A percentile compares a stretch with the other conserved stretches of the same genome.
These are phyloP conservation scores for Arabis alpina DNA, from an alignment of 345 rosid species.

Conservation along the genomic window DNA sequence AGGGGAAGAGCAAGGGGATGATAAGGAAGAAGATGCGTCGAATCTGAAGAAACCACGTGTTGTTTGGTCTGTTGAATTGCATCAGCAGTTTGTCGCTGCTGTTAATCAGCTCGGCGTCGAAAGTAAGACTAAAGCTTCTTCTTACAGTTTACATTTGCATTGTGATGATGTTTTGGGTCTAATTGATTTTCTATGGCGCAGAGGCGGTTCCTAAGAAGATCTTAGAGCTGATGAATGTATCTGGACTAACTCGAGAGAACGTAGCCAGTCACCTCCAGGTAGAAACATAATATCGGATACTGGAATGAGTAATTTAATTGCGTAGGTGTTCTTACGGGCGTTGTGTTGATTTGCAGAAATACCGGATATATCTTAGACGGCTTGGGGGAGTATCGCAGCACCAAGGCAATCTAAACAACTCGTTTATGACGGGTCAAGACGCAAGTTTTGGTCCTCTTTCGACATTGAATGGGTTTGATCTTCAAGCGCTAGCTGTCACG, in stretches of 20 bases:
- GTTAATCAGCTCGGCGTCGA: conserved; percentile 86
- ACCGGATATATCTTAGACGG: conserved; percentile 93
- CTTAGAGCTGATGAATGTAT: conserved; percentile 91
- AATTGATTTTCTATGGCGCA: conserved; percentile 32
- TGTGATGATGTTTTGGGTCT: conserved; percentile 2
- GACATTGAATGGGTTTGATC: conserved; percentile 70
- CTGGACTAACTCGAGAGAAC: conserved; percentile 88
- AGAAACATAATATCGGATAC: conserved; percentile 13
- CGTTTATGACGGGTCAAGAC: conserved; percentile 75
- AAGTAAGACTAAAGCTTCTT: conserved; percentile 55
- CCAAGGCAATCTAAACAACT: conserved; percentile 54
- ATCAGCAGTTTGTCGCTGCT: conserved; percentile 87
- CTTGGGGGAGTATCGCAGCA: conserved; percentile 88
- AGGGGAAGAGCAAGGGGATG: conserved; percentile 60
- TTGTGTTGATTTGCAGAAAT: conserved; percentile 62
- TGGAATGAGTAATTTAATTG: neutral
- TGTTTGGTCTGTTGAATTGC: conserved; percentile 93
- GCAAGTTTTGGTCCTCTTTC: conserved; percentile 67
- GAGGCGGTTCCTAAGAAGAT: conserved; percentile 96
- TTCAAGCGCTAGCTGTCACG: conserved; percentile 78
- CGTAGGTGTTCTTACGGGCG: conserved; percentile 3
- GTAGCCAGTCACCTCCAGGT: conserved; percentile 98
- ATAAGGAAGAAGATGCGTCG: conserved; percentile 80
- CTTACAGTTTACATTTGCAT: neutral
- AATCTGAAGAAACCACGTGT: conserved; percentile 81